Percentiles rank a stretch among this genome's conserved stretches.
Evolutionary conservation across 2,329 filamentous ascomycete species (phyloP).

Genomic region (Davidsoniella virescens): DNA sequence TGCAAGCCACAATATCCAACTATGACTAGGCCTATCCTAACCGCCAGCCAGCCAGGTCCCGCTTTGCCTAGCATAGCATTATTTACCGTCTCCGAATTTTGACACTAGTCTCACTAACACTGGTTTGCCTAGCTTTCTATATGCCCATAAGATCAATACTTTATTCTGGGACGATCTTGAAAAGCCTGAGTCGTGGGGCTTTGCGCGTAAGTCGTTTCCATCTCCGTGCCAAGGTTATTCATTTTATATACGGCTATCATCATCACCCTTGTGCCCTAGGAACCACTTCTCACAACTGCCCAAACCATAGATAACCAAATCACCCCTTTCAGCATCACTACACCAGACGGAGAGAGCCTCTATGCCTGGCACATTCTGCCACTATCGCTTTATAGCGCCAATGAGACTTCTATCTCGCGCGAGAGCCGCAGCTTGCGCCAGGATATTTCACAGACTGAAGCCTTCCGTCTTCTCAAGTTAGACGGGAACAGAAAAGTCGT

Average conservation of each 20-base stretch:
- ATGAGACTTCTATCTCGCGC: slow-evolving; percentile 45
- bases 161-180: slow-evolving; percentile 57
- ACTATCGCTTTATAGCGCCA: slow-evolving; percentile 53
- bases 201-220: slow-evolving; percentile 45
- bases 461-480: slow-evolving; percentile 44
- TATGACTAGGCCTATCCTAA: not conserved
- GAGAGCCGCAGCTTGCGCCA: slow-evolving; percentile 32
- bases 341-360: slow-evolving; percentile 58
- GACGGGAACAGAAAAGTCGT: slow-evolving; percentile 47
- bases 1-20: not conserved
- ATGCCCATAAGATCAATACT: slow-evolving; percentile 65
- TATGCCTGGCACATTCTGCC: slow-evolving; percentile 89
- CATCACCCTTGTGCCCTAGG: not conserved
- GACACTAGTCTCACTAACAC: slow-evolving; percentile 26
- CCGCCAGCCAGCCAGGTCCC: too few species aligned
- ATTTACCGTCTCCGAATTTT: slow-evolving; percentile 12
- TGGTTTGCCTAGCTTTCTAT: slow-evolving; percentile 52
- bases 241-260: slow-evolving; percentile 8
- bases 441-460: slow-evolving; percentile 39
- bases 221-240: not conserved
- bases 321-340: slow-evolving; percentile 64
- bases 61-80: too few species aligned
- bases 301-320: slow-evolving; percentile 57
- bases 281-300: not conserved
- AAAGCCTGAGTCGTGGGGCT: slow-evolving; percentile 68